Evolutionary conservation across 306 rosid genomes (phyloP).

Genomic region (Castanea sativa): DNA sequence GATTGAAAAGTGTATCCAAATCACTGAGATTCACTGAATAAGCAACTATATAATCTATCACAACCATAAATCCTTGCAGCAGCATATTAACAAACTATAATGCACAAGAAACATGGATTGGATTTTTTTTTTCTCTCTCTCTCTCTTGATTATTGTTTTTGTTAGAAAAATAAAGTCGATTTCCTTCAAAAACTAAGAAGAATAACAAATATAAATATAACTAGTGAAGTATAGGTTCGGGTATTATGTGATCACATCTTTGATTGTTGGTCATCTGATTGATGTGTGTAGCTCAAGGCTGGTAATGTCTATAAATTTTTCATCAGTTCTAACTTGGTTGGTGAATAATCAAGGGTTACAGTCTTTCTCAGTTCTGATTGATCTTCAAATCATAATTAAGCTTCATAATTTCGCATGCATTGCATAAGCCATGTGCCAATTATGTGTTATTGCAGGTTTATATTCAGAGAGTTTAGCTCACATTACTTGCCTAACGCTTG

Average conservation of each 20-base stretch:
- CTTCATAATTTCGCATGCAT: background rate
- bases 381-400: background rate
- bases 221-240: background rate
- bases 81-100: no score
- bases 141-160: no score
- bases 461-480: conserved; percentile 5
- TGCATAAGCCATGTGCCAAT: background rate
- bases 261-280: background rate
- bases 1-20: background rate
- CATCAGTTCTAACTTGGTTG: background rate
- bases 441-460: conserved; percentile 6
- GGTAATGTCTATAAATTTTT: background rate
- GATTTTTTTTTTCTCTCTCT: no score
- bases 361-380: background rate
- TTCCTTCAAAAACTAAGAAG: no score
- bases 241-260: background rate
- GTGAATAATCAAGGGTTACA: background rate
- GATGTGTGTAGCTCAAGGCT: background rate
- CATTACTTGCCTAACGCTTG: conserved; percentile 5
- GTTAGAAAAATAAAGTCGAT: no score
- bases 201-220: no score
- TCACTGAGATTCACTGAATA: no score
- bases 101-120: no score
- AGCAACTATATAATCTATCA: no score
- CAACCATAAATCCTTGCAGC: no score